Base-by-base conservation (phyloP, 2,329 filamentous ascomycete species). In the Sporothrix mexicana region DNA sequence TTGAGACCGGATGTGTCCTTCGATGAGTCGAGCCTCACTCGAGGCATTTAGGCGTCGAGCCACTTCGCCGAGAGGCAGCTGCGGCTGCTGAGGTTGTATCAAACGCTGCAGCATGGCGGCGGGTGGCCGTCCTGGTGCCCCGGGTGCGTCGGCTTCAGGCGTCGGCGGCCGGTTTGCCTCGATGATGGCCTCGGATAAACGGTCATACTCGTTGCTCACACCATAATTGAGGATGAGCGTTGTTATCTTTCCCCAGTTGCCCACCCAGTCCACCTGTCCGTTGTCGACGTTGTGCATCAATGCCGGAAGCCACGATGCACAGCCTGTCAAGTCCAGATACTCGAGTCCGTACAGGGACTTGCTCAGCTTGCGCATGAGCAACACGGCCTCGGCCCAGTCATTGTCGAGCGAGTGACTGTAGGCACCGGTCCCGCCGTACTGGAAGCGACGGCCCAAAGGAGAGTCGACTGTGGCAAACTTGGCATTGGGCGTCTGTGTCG, bases 291-390 rank as follows among this genome's bases (percentile, higher is more conserved):
- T 49, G 75, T 61, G 77, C 74, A 81, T 82, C 69, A 90, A 79
- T 10, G 86, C 87, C 66, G 81, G 80, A 73, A 84, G 83, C 89
- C 89, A 91, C 17, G 83, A 78, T 0, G 79, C 80, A 75, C 89
- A 91, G 1, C 89, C 89, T 0, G 87, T 89, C 53, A 91, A 79
- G 77, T 91, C 88, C 8, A 91, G 82, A 69, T 87, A 88, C 77
- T 90, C 88, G 1, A 91, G 82, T 20, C 85, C 80, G 77, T 91
- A 91, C 8, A 90, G 80, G 23, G 80, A 81, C 74, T 82, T 84
- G 78, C 87, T 88, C 13, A 91, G 80, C 74, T 85, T 84, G 68
- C 85, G 84, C 67, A 91, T 79, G 2, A 91, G 79, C 20, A 87
- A 78, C 5, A 89, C 83, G 0, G 88, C 87, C 78, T 91, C 89